Evolutionary conservation across 345 rosid species (phyloP), one percentile per base, ranked within the genome.

Genomic region (Arabis alpina): DNA sequence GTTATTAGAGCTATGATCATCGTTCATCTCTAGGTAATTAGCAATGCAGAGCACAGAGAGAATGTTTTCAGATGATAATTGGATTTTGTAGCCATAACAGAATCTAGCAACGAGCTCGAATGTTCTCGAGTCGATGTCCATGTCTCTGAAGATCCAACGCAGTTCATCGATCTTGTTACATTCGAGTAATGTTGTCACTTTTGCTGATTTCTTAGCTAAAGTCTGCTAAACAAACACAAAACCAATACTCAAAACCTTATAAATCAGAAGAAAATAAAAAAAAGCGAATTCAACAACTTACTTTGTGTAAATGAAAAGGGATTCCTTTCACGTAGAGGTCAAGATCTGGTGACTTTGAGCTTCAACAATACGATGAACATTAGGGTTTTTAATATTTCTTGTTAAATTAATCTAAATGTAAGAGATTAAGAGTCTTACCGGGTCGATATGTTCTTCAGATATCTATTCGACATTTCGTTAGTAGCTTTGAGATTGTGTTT

Each of bases 1-100:
- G 79, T 93, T 93, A 68, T 85, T 63, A 7, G 62, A 66, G 82
- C 85, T 47, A 62, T 84, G 93, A 63, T 41, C 78, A 71, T 91
- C 96, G 10, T 79, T 76, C 97, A 93, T 93, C 58, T 77, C 92
- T 71, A 93, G 79, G 79, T 81, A 54, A 66, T 68, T 56, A 37
- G 97, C 85, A 49, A 82, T 66, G 77, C 89, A 89, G 37, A 72
- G 73, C 67, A 93, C 76, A n/a, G 92, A 85, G 34, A 93, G 32
- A 15, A 86, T 77, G 59, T 86, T 93, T 55, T 90, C 92, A 2
- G 87, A 66, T 2, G 88, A 80, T 34, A 93, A 64, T 2, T 68
- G 72, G 2, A 74, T 65, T 45, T 84, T 80, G 40, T 12, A 84
- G 49, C 96, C 97, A n/a, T 81, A 80, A 77, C 92, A 93, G 85